Evolutionary conservation across 2,329 filamentous ascomycete species (phyloP).

Genomic region (Neobulgaria alba): DNA sequence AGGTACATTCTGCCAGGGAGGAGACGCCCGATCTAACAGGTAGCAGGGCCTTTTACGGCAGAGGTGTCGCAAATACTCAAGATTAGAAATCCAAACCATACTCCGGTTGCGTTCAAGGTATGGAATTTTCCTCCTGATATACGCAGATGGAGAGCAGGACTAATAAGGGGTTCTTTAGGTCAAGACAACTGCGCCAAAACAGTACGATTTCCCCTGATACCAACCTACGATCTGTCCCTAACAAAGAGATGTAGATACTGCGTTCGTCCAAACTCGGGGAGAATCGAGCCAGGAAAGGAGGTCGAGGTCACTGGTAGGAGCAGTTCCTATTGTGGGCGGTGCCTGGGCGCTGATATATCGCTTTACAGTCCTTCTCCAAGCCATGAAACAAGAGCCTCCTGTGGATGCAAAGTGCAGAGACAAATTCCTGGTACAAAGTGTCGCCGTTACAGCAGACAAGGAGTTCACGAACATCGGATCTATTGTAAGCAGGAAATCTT

Average conservation of each 20-base stretch:
- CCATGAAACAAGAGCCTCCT: constrained; percentile 92
- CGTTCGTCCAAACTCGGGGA: constrained; percentile 91
- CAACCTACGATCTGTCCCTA: constrained; percentile 17
- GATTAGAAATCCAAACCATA: constrained; percentile 55
- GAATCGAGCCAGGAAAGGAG: constrained; percentile 81
- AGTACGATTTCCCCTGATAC: constrained; percentile 52
- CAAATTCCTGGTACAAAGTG: constrained; percentile 95
- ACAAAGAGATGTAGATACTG: constrained; percentile 63
- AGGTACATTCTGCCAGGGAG: constrained; percentile 33
- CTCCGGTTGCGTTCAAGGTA: constrained; percentile 64
- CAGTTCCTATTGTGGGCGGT: not conserved
- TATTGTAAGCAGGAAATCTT: constrained; percentile 57
- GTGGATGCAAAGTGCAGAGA: constrained; percentile 84
- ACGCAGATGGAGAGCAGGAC: not conserved
- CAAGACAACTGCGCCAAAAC: constrained; percentile 97
- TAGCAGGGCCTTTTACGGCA: constrained; percentile 54
- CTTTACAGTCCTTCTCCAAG: constrained; percentile 75
- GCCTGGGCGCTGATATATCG: constrained; percentile 12
- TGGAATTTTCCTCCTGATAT: constrained; percentile 12
- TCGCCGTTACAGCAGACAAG: constrained; percentile 72
- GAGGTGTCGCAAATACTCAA: constrained; percentile 57
- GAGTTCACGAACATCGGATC: constrained; percentile 73
- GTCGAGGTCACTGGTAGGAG: constrained; percentile 84
- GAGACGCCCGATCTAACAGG: constrained; percentile 9
- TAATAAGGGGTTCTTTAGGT: constrained; percentile 48